These are phyloP conservation scores for Neurospora sp. DNA, from an alignment of 495 filamentous ascomycete genomes.

Conservation along the genomic window DNA sequence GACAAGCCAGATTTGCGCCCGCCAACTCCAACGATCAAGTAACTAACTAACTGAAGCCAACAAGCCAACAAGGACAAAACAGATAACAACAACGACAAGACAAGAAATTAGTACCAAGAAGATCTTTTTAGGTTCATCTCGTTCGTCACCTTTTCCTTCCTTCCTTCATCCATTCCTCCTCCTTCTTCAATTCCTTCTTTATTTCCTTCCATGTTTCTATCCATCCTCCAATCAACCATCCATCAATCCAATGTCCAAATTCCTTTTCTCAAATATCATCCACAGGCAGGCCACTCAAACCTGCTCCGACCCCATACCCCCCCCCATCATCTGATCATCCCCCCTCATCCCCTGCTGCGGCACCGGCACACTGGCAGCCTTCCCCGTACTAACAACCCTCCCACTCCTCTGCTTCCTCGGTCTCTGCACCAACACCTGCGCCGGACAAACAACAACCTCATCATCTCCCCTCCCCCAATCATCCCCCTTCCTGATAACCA, in stretches of 20 bases:
- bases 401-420: neutral
- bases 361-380: slow-evolving; percentile 14
- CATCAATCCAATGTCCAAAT: neutral
- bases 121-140: neutral
- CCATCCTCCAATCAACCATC: neutral
- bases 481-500: slow-evolving; percentile 90
- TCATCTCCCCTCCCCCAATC: slow-evolving; percentile 75
- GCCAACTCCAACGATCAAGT: neutral
- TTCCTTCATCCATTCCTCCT: neutral
- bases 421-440: slow-evolving; percentile 71
- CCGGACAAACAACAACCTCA: slow-evolving; percentile 86
- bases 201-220: neutral
- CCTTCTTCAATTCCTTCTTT: neutral
- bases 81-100: neutral
- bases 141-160: neutral
- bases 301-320: slow-evolving; percentile 1
- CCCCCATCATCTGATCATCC: neutral
- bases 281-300: too few relatives aligned
- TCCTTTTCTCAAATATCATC: too few relatives aligned
- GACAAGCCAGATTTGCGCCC: neutral
- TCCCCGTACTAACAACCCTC: neutral
- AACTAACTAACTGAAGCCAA: neutral
- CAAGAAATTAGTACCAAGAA: neutral
- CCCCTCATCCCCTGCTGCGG: slow-evolving; percentile 7
- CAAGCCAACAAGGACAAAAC: neutral